These are phyloP conservation scores for Fusarium annulatum DNA, from an alignment of 2,329 filamentous ascomycete species.

Conservation along the genomic window DNA sequence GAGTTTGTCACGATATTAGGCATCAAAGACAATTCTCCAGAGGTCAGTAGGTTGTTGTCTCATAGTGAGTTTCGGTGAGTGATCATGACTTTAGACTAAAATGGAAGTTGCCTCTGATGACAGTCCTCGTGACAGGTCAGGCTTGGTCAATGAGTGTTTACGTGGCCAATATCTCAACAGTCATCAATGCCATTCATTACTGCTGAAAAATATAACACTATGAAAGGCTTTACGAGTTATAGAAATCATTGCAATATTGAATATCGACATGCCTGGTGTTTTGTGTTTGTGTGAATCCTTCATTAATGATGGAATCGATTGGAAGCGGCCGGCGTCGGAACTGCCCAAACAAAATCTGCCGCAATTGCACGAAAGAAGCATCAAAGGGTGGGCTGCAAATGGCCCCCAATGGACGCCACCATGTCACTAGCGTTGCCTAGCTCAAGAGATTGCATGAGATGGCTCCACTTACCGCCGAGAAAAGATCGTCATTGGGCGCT, in stretches of 20 bases:
- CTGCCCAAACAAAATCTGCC: conserved; percentile 27
- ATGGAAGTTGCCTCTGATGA: conserved; percentile 1
- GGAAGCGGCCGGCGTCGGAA: conserved; percentile 24
- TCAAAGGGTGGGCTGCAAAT: conserved; percentile 10
- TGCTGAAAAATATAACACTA: neutral
- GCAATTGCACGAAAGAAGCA: conserved; percentile 16
- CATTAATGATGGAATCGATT: conserved; percentile 20
- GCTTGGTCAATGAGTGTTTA: neutral
- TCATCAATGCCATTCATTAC: neutral
- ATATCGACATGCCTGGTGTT: neutral
- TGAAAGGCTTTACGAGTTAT: neutral
- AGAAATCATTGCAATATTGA: neutral
- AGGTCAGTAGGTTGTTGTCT: conserved; percentile 25
- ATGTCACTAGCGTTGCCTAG: conserved; percentile 12
- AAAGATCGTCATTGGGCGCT: conserved; percentile 29
- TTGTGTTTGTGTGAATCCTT: conserved; percentile 5
- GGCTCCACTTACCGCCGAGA: conserved; percentile 6
- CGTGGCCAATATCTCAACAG: neutral
- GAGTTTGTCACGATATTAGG: conserved; percentile 34
- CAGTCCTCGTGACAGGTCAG: neutral
- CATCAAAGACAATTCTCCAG: conserved; percentile 22
- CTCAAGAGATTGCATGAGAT: conserved; percentile 29
- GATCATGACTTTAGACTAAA: conserved; percentile 8
- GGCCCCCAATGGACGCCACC: conserved; percentile 12
- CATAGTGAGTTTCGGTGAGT: conserved; percentile 18